phyloP scores from a whole-genome alignment of 2,329 filamentous ascomycete species.

The Polychaeton citri region DNA sequence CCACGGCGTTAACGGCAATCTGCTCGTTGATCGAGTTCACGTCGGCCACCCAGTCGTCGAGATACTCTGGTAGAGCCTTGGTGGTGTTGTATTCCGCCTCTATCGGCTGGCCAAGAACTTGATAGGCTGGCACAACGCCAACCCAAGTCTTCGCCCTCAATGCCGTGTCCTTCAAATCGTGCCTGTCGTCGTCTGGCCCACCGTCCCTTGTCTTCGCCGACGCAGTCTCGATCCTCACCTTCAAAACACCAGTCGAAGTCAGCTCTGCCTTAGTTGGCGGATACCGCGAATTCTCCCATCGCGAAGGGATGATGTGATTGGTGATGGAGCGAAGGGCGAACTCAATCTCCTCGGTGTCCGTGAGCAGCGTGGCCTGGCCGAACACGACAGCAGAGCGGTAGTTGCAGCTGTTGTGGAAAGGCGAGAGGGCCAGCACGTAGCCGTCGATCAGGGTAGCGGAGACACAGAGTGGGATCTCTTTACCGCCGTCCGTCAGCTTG shows the following conservation, averaged over 20 bases:
- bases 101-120: conserved; percentile 50
- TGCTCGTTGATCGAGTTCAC: conserved; percentile 29
- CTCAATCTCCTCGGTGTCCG: conserved; percentile 60
- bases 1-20: conserved; percentile 19
- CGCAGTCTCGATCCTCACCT: conserved; percentile 53
- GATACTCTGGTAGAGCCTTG: conserved; percentile 46
- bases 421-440: conserved; percentile 64
- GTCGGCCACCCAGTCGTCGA: conserved; percentile 39
- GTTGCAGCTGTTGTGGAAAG: conserved; percentile 73
- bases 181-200: conserved; percentile 46
- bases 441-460: conserved; percentile 66
- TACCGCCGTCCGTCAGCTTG: conserved; percentile 40
- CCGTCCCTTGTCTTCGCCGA: conserved; percentile 64
- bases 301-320: conserved; percentile 53
- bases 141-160: conserved; percentile 42
- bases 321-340: conserved; percentile 72
- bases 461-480: conserved; percentile 55
- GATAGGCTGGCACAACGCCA: conserved; percentile 52
- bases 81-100: conserved; percentile 47
- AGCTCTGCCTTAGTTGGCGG: conserved; percentile 64
- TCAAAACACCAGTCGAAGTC: conserved; percentile 59
- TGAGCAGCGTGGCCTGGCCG: conserved; percentile 57
- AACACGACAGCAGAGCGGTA: conserved; percentile 72
- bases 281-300: conserved; percentile 56
- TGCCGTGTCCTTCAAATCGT: conserved; percentile 38